phyloP scores from a whole-genome alignment of 345 rosid species.

The Eucalyptus marginata region DNA sequence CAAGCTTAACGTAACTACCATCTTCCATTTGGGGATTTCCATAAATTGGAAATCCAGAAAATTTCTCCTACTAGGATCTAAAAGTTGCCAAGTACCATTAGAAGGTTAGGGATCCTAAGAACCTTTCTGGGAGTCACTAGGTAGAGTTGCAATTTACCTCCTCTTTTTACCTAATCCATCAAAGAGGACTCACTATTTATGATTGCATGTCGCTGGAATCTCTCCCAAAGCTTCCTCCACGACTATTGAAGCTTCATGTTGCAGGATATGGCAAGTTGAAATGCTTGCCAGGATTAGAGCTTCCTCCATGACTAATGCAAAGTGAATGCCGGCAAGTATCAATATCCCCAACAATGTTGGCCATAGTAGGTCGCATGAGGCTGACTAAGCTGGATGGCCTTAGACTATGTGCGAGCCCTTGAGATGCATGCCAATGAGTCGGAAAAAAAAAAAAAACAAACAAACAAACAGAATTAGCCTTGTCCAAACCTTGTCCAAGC shows the following conservation, averaged over 20 bases:
- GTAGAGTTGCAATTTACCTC: background rate
- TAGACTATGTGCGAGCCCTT: fast-evolving
- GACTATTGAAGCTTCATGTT: background rate
- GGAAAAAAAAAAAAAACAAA: too few species aligned
- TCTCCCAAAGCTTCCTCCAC: background rate
- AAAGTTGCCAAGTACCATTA: too few species aligned
- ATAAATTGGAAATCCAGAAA: too few species aligned
- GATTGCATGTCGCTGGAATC: fast-evolving
- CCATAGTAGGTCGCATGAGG: fast-evolving
- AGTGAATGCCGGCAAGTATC: background rate
- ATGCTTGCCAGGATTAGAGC: background rate
- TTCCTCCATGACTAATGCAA: too few species aligned
- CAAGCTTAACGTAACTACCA: too few species aligned
- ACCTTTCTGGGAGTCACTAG: fast-evolving
- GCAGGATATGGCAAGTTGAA: too few species aligned
- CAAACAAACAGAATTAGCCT: too few species aligned
- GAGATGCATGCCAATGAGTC: background rate
- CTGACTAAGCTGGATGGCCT: background rate
- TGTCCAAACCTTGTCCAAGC: too few species aligned
- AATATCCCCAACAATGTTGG: background rate
- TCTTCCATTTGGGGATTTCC: too few species aligned
- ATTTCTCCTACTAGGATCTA: too few species aligned
- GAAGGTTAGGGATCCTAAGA: too few species aligned
- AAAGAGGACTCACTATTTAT: fast-evolving
- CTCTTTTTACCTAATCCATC: background rate